phyloP scores from a whole-genome alignment of 768 basidiomycete species.

The Fistulinella prunicolor region DNA sequence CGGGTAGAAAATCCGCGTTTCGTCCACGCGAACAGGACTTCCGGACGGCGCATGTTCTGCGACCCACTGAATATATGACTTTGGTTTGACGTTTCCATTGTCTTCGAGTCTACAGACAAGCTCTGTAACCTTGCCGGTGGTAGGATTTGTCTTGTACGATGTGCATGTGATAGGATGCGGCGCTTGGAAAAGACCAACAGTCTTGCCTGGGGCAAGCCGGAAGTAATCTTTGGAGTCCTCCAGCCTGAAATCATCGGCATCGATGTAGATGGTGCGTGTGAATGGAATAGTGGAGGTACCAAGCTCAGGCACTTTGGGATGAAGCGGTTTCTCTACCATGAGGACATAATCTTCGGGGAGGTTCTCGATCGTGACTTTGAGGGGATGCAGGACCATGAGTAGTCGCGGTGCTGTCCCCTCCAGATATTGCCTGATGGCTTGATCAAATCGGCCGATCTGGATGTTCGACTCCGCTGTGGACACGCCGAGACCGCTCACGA shows the following conservation, averaged over 20 bases:
- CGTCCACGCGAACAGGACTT: conserved; percentile 82
- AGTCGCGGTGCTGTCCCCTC: conserved; percentile 86
- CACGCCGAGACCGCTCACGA: conserved; percentile 93
- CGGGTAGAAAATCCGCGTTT: conserved; percentile 88
- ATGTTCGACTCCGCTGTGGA: conserved; percentile 83
- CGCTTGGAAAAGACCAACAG: conserved; percentile 93
- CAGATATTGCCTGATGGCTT: conserved; percentile 81
- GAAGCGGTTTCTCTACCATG: conserved; percentile 86
- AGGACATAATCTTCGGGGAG: conserved; percentile 80
- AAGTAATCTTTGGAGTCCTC: conserved; percentile 95
- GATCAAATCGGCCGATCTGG: conserved; percentile 87
- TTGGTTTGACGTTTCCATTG: conserved; percentile 72
- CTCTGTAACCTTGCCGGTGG: conserved; percentile 71
- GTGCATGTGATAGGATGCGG: conserved; percentile 91
- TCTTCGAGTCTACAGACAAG: conserved; percentile 79
- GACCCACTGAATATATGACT: conserved; percentile 97
- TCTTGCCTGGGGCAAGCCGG: conserved; percentile 96
- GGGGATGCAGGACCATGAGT: conserved; percentile 85
- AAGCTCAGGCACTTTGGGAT: conserved; percentile 89
- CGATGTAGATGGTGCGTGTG: conserved; percentile 88
- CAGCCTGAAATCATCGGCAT: conserved; percentile 87
- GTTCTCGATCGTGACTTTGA: conserved; percentile 91
- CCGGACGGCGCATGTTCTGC: conserved; percentile 75
- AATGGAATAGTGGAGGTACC: conserved; percentile 82
- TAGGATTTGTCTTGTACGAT: conserved; percentile 76